These are phyloP conservation scores for Suillus hirtellus DNA, from an alignment of 768 basidiomycete genomes.

Conservation along the genomic window DNA sequence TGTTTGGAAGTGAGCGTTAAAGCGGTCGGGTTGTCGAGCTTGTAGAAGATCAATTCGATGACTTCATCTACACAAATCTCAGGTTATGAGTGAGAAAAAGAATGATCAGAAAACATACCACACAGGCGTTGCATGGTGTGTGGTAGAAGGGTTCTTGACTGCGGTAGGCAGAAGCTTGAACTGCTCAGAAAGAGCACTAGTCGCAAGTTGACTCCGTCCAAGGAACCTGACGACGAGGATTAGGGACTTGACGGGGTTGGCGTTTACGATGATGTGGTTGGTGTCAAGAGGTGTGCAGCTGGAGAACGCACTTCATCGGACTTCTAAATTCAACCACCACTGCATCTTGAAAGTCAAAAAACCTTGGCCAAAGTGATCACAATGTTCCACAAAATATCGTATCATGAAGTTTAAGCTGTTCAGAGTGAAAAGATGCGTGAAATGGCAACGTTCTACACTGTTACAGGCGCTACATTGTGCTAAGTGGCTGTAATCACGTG, in stretches of 20 bases:
- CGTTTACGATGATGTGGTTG: conserved; percentile 37
- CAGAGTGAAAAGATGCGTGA: conserved; percentile 1
- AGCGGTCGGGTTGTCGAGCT: conserved; percentile 62
- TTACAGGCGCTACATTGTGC: conserved; percentile 10
- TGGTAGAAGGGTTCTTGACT: conserved; percentile 8
- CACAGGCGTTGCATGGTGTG: conserved; percentile 62
- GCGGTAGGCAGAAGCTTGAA: conserved; percentile 11
- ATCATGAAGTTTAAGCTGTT: conserved; percentile 1
- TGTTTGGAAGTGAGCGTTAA: conserved; percentile 61
- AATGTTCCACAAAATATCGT: conserved; percentile 5
- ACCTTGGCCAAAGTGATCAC: neutral
- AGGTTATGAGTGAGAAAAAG: conserved; percentile 14
- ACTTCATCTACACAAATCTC: conserved; percentile 50
- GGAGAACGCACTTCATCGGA: conserved; percentile 34
- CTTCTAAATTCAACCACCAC: conserved; percentile 35
- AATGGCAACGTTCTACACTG: conserved; percentile 7
- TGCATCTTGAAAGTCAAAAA: neutral
- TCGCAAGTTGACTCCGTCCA: conserved; percentile 3
- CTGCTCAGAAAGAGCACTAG: neutral
- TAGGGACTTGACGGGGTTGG: conserved; percentile 2
- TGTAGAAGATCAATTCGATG: conserved; percentile 71
- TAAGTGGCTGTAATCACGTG: neutral
- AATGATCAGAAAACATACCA: conserved; percentile 44
- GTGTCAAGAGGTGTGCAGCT: conserved; percentile 34
- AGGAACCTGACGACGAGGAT: neutral